Evolutionary conservation across 1,284 basidiomycete species (phyloP).

Genomic region (Trichosporon sp.): DNA sequence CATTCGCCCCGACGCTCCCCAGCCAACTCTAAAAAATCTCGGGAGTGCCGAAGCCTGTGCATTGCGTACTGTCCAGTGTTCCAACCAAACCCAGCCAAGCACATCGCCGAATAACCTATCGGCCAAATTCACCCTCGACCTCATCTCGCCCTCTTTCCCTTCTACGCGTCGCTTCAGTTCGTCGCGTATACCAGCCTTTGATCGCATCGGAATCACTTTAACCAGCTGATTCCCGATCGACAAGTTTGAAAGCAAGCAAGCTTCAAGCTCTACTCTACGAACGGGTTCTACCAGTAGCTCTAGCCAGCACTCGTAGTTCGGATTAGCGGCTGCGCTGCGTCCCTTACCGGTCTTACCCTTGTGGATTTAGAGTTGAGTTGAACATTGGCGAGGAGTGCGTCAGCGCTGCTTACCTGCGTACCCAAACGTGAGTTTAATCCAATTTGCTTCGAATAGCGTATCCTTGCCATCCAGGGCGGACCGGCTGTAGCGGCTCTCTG

Average conservation of each 20-base stretch:
- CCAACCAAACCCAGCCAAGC: background rate
- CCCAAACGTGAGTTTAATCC: slow-evolving; percentile 12
- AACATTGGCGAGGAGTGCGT: slow-evolving; percentile 6
- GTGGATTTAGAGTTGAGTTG: slow-evolving; percentile 8
- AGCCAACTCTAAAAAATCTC: slow-evolving; percentile 7
- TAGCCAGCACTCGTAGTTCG: slow-evolving; percentile 1
- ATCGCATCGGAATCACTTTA: background rate
- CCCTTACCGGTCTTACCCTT: no score
- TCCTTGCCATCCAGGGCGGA: background rate
- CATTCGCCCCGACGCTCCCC: background rate
- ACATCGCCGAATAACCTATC: slow-evolving; percentile 8
- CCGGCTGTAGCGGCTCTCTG: background rate
- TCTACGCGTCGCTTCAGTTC: background rate
- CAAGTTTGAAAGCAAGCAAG: background rate
- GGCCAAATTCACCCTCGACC: slow-evolving; percentile 1
- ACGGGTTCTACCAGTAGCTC: background rate
- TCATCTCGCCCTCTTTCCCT: background rate
- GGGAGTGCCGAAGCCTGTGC: slow-evolving; percentile 8
- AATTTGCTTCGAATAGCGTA: background rate
- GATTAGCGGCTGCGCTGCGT: no score
- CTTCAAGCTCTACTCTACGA: background rate
- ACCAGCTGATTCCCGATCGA: slow-evolving; percentile 7
- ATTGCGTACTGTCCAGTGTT: background rate
- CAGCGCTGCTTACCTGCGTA: slow-evolving; percentile 1
- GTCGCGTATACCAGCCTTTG: background rate